phyloP scores from a whole-genome alignment of 768 basidiomycete genomes.

The Tubosaeta brunneosetosa region DNA sequence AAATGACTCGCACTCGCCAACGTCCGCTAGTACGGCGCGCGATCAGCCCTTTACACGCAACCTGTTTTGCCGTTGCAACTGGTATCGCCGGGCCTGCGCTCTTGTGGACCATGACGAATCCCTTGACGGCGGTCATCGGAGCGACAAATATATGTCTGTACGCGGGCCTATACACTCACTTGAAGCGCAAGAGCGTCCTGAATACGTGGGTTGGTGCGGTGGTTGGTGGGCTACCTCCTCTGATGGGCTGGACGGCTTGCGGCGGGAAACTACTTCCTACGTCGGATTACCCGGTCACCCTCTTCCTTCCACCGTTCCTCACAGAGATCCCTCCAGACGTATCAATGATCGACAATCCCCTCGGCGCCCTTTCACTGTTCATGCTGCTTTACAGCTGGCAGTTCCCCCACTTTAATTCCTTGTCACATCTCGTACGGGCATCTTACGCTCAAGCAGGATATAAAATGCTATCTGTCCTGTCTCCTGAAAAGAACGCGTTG shows the following conservation, averaged over 20 bases:
- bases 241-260: slow-evolving; percentile 98
- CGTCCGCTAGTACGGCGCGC: slow-evolving; percentile 82
- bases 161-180: slow-evolving; percentile 86
- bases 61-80: slow-evolving; percentile 69
- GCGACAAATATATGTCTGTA: slow-evolving; percentile 83
- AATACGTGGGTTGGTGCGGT: slow-evolving; percentile 96
- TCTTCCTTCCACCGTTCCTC: slow-evolving; percentile 62
- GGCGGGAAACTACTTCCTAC: slow-evolving; percentile 73
- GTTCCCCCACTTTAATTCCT: slow-evolving; percentile 94
- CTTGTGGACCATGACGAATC: slow-evolving; percentile 79
- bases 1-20: slow-evolving; percentile 87
- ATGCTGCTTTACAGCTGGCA: slow-evolving; percentile 94
- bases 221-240: slow-evolving; percentile 87
- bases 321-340: slow-evolving; percentile 38
- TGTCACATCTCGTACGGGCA: slow-evolving; percentile 82
- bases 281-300: slow-evolving; percentile 50
- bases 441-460: slow-evolving; percentile 94
- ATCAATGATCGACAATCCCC: slow-evolving; percentile 69
- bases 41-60: slow-evolving; percentile 82
- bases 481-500: slow-evolving; percentile 73
- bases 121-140: slow-evolving; percentile 80
- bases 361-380: slow-evolving; percentile 77
- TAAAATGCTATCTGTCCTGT: slow-evolving; percentile 82
- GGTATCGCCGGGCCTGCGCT: slow-evolving; percentile 76
- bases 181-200: slow-evolving; percentile 74